Evolutionary conservation across 2,329 filamentous ascomycete species (phyloP), one percentile per base, ranked within the genome.

Genomic region (Stemphylium beticola): DNA sequence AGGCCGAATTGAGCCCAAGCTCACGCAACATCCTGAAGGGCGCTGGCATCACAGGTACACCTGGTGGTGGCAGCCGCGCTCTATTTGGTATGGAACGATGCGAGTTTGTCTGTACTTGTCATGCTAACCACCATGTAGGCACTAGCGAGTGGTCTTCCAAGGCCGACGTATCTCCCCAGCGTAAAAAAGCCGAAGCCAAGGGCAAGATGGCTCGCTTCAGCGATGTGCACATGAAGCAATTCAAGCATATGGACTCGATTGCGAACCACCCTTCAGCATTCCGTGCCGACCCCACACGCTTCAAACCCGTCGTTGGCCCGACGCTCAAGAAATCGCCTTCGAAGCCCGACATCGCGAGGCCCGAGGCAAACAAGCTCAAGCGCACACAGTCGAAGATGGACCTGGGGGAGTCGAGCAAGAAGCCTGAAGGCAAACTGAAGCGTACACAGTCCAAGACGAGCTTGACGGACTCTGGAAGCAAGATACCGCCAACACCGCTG

Each of bases 181-280:
- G 93, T 62, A 91, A 87, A 74, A 90, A 96, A 68, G 93, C 90
- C 6, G 86, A 86, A 62, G 86, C 93, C 11, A 96, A 88, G 77
- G 87, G 91, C 64, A 93, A 88, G 73, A 83, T 86, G 45, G 81
- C 87, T 43, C 88, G 93, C 40, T 98, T 88, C 77, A 96, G 91
- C 72, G 88, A 92, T 59, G 87, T 85, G 33, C 93, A 98, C 73
- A 89, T 91, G 85, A 87, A 88, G 44, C 85, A 93, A 69, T 97
- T 98, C 79, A 91, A 91, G 77, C 98, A 96, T 81, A 97, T 98
- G 93, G 92, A 96, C 73, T 97, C 93, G 2, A 97, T 98, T 69
- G 91, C 87, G 38, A 88, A 88, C 58, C 93, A 97, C 72, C 83
- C 92, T 8, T 96, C 93, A 10, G 85, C 88, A 14, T 95, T 88